Conservation (phyloP, 495 filamentous ascomycete genomes). For the Parmelia sp. region DNA sequence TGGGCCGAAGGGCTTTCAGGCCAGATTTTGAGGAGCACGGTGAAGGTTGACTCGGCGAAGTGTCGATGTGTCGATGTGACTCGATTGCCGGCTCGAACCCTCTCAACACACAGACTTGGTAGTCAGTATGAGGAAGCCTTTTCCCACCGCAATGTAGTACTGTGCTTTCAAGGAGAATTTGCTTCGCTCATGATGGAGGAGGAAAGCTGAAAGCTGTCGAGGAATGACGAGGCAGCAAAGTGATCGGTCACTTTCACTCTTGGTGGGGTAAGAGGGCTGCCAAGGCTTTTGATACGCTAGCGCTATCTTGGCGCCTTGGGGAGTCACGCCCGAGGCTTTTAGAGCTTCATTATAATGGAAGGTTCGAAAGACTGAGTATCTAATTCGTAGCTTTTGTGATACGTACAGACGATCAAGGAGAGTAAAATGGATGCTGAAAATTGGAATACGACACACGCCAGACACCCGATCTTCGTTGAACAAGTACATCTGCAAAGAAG, state of each 20-base stretch:
- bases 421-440: background rate
- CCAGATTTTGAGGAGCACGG: background rate
- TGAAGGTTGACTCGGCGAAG: background rate
- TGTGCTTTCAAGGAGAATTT: background rate
- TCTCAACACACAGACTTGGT: background rate
- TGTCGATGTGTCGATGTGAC: constrained; percentile 9
- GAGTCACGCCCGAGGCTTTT: background rate
- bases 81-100: background rate
- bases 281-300: constrained; percentile 10
- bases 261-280: constrained; percentile 9
- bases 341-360: background rate
- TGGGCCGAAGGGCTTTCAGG: background rate
- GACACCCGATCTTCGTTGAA: background rate
- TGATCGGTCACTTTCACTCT: constrained; percentile 6
- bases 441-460: constrained; percentile 4
- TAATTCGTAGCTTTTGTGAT: background rate
- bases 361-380: background rate
- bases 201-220: constrained; percentile 23
- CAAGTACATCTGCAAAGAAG: constrained; percentile 5
- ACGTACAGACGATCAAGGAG: background rate
- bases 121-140: background rate
- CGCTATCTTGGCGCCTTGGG: background rate
- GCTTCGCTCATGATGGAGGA: background rate
- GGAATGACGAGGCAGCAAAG: constrained; percentile 24
- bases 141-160: background rate